These are phyloP conservation scores for Yueomyces sp. DNA, from an alignment of 805 yeast species.

Conservation along the genomic window DNA sequence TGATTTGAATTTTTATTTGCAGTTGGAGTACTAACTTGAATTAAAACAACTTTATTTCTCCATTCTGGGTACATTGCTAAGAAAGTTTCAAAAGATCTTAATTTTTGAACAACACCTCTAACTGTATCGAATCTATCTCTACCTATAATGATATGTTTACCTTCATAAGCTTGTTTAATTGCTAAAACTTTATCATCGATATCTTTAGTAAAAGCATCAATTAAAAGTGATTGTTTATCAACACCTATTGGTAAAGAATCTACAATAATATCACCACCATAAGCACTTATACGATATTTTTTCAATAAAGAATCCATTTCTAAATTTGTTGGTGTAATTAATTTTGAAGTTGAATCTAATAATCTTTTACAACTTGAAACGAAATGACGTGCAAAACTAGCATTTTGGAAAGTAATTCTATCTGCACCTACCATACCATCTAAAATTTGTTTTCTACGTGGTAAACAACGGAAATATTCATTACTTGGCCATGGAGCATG, in stretches of 20 bases:
- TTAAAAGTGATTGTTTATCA: conserved; percentile 55
- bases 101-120: conserved; percentile 85
- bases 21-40: conserved; percentile 79
- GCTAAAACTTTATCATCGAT: conserved; percentile 54
- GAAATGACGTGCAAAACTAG: conserved; percentile 81
- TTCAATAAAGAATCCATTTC: conserved; percentile 17
- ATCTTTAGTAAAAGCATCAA: conserved; percentile 33
- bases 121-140: conserved; percentile 87
- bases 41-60: conserved; percentile 73
- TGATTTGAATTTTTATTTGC: conserved; percentile 21
- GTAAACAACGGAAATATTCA: conserved; percentile 82
- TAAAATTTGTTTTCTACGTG: conserved; percentile 67
- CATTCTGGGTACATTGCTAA: conserved; percentile 87
- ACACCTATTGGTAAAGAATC: conserved; percentile 83
- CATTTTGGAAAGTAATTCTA: conserved; percentile 74
- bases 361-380: conserved; percentile 81
- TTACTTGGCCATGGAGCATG: conserved; percentile 93
- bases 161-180: conserved; percentile 47
- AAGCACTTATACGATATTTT: conserved; percentile 38
- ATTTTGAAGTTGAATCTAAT: conserved; percentile 58
- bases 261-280: conserved; percentile 65
- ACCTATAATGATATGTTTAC: conserved; percentile 75
- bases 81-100: conserved; percentile 82
- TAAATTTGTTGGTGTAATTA: conserved; percentile 5
- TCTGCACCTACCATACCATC: conserved; percentile 91